These are phyloP conservation scores for Suillus americanus DNA, from an alignment of 768 basidiomycete genomes.

Conservation along the genomic window DNA sequence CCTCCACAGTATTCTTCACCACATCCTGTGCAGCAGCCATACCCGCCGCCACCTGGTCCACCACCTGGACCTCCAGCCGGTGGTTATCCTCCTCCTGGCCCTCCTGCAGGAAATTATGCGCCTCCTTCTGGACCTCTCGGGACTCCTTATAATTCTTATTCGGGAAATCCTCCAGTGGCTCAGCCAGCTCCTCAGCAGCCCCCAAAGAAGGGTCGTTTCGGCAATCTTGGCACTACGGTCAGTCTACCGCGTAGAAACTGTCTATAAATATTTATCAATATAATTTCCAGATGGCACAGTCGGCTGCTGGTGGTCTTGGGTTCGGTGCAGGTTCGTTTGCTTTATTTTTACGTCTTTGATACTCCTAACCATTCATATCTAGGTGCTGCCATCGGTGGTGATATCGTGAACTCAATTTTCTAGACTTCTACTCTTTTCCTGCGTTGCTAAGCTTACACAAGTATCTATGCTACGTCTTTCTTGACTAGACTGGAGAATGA, in stretches of 20 bases:
- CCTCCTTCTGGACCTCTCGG: slow-evolving; percentile 9
- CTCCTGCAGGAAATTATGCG: slow-evolving; percentile 11
- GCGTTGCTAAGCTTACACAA: background rate
- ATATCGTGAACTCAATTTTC: slow-evolving; percentile 48
- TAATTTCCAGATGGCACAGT: slow-evolving; percentile 27
- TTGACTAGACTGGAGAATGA: background rate
- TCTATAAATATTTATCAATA: background rate
- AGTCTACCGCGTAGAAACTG: slow-evolving; percentile 1
- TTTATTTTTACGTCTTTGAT: background rate
- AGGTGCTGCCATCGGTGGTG: slow-evolving; percentile 48
- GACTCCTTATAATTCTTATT: slow-evolving; percentile 20
- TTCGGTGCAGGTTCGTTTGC: slow-evolving; percentile 42
- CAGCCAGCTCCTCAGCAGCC: slow-evolving; percentile 27
- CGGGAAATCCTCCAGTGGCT: slow-evolving; percentile 33
- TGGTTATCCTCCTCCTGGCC: slow-evolving; percentile 15
- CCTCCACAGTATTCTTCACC: slow-evolving; percentile 12
- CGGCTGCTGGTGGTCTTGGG: slow-evolving; percentile 43
- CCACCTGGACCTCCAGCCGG: background rate
- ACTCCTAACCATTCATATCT: slow-evolving; percentile 4
- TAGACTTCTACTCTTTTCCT: slow-evolving; percentile 19
- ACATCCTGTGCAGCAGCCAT: slow-evolving; percentile 1
- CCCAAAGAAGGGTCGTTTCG: slow-evolving; percentile 38
- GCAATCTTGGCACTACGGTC: slow-evolving; percentile 40
- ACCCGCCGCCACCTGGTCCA: slow-evolving; percentile 12
- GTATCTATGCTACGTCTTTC: background rate